Conservation (phyloP, 2,329 filamentous ascomycete genomes). For the Xylariales sp. region DNA sequence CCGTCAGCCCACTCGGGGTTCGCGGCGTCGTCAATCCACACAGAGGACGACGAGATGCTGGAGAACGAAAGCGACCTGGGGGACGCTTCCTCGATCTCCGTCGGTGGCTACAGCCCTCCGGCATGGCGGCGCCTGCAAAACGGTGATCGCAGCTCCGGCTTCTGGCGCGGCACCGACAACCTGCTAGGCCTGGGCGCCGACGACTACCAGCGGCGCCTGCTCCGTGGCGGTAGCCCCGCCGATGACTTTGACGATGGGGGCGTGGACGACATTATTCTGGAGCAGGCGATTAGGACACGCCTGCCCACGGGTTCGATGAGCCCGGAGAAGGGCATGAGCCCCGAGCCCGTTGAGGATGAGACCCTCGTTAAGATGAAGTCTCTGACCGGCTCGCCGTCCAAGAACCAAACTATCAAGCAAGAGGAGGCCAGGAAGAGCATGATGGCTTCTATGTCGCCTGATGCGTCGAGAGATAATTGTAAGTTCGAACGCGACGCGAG, state of each 20-base stretch:
- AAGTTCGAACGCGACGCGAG: too few relatives aligned
- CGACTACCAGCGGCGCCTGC: conserved; percentile 12
- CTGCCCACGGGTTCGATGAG: conserved; percentile 52
- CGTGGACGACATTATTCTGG: conserved; percentile 41
- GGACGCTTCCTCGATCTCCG: conserved; percentile 34
- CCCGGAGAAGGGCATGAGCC: conserved; percentile 49
- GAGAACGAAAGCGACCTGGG: conserved; percentile 21
- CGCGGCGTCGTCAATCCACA: conserved; percentile 30
- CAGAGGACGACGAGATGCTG: conserved; percentile 32
- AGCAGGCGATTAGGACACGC: conserved; percentile 49
- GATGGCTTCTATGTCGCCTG: conserved; percentile 23
- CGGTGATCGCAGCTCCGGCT: conserved; percentile 53
- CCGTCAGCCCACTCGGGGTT: conserved; percentile 38
- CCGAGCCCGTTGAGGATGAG: conserved; percentile 32
- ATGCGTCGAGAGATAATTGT: conserved; percentile 45
- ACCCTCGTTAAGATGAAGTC: conserved; percentile 33
- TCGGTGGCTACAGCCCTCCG: conserved; percentile 55
- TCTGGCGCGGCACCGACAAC: conserved; percentile 57
- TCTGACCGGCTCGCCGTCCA: conserved; percentile 18
- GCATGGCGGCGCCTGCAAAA: conserved; percentile 59
- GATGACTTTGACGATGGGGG: conserved; percentile 20
- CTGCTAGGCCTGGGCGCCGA: conserved; percentile 41
- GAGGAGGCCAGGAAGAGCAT: conserved; percentile 18
- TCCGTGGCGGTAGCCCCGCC: conserved; percentile 10
- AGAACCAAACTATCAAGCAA: conserved; percentile 13